Percentiles rank a stretch among this genome's conserved stretches.
These are phyloP conservation scores for Moricandia moricandioides DNA, from an alignment of 345 rosid genomes.

Conservation along the genomic window DNA sequence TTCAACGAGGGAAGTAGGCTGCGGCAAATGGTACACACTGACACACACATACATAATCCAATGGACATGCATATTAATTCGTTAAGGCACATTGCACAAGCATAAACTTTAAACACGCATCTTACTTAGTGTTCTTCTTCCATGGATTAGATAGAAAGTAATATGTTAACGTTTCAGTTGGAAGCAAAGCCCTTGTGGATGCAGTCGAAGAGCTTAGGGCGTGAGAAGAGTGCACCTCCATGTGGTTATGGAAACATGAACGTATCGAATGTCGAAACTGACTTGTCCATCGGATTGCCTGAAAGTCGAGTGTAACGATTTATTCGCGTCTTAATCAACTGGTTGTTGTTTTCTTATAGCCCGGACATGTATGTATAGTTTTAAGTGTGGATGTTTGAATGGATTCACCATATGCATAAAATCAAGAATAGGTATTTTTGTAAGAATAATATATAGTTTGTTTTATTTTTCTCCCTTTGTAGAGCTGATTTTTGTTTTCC, in stretches of 20 bases:
- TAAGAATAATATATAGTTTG: not conserved
- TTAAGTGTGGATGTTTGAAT: not conserved
- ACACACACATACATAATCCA: not conserved
- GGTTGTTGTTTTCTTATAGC: not conserved
- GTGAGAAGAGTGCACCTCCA: conserved; percentile 1
- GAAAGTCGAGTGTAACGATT: not conserved
- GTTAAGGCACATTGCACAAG: not conserved
- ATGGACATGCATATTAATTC: not conserved
- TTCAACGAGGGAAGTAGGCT: conserved; percentile 25
- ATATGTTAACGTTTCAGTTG: not conserved
- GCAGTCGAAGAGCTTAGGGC: not conserved
- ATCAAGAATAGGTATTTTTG: not conserved
- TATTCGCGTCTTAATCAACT: not conserved
- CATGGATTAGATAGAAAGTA: not conserved
- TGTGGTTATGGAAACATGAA: not conserved
- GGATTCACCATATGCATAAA: not conserved
- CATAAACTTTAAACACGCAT: not conserved
- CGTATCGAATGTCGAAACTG: not conserved
- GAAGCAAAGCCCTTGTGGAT: conserved; percentile 15
- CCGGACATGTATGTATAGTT: not conserved
- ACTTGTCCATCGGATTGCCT: conserved; percentile 21
- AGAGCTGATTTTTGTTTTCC: not conserved
- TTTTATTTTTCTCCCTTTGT: not conserved
- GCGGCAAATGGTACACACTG: conserved; percentile 20
- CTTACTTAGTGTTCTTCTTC: not conserved